phyloP scores from a whole-genome alignment of 2,329 filamentous ascomycete species.

The Fusarium domesticum region DNA sequence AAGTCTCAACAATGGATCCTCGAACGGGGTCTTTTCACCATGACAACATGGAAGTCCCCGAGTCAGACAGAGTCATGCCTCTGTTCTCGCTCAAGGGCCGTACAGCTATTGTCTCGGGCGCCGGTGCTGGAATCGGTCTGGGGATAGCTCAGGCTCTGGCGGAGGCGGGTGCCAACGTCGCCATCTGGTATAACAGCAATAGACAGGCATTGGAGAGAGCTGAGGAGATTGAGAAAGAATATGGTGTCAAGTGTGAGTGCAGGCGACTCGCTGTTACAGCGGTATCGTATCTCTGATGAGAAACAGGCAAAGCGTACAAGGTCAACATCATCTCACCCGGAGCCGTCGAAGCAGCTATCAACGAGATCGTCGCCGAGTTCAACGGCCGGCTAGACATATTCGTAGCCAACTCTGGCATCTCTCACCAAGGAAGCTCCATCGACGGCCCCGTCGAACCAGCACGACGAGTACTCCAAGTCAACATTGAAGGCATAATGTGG shows the following conservation, averaged over 20 bases:
- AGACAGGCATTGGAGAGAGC: constrained; percentile 60
- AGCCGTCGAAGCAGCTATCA: constrained; percentile 49
- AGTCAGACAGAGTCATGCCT: constrained; percentile 53
- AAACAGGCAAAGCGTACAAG: constrained; percentile 57
- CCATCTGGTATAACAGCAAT: constrained; percentile 71
- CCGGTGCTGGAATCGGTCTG: constrained; percentile 64
- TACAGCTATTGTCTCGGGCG: constrained; percentile 68
- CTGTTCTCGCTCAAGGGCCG: constrained; percentile 68
- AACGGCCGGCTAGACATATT: constrained; percentile 74
- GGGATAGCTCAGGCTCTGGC: constrained; percentile 62
- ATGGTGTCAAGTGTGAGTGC: constrained; percentile 63
- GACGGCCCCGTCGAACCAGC: constrained; percentile 64
- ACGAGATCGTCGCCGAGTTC: constrained; percentile 60
- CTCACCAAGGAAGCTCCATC: constrained; percentile 69
- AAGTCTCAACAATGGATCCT: constrained; percentile 38
- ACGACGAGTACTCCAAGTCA: constrained; percentile 64
- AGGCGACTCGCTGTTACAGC: neutral
- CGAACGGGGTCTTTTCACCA: constrained; percentile 54
- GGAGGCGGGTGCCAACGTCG: constrained; percentile 69
- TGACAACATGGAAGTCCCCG: constrained; percentile 50
- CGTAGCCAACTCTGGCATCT: constrained; percentile 74
- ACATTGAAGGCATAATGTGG: constrained; percentile 76
- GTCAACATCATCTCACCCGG: constrained; percentile 57
- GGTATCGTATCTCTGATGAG: neutral
- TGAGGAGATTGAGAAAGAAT: constrained; percentile 60